Evolutionary conservation across 1,284 basidiomycete species (phyloP).

Genomic region (Psilocybe mexicana): DNA sequence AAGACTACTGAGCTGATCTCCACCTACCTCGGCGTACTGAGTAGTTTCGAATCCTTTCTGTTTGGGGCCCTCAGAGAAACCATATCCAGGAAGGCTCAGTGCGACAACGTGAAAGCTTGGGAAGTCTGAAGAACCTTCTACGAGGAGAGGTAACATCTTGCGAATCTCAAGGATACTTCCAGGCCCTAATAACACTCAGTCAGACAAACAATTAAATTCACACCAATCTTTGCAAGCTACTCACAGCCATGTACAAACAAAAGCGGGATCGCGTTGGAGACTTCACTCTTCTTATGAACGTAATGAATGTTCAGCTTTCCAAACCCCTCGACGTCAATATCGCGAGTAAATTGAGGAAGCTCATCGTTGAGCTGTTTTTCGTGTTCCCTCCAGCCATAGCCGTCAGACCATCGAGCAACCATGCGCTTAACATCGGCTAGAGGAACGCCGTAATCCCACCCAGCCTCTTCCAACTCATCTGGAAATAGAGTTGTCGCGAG

Average conservation of each 20-base stretch:
- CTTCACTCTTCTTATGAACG: conserved; percentile 46
- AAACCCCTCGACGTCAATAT: conserved; percentile 44
- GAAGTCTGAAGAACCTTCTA: conserved; percentile 37
- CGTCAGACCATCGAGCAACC: conserved; percentile 43
- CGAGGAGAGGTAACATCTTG: conserved; percentile 56
- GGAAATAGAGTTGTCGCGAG: conserved; percentile 43
- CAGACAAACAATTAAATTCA: too few relatives aligned
- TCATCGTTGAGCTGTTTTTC: conserved; percentile 46
- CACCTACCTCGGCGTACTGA: conserved; percentile 44
- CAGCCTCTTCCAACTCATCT: conserved; percentile 47
- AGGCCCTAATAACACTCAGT: conserved; percentile 46
- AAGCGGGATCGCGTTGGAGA: conserved; percentile 46
- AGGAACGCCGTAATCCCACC: conserved; percentile 48
- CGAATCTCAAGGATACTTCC: conserved; percentile 58
- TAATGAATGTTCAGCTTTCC: conserved; percentile 51
- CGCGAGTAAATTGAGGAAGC: conserved; percentile 49
- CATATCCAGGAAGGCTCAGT: conserved; percentile 53
- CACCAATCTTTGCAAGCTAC: neutral
- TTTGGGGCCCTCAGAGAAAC: conserved; percentile 49
- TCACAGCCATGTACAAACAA: conserved; percentile 50
- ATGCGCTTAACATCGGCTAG: conserved; percentile 45
- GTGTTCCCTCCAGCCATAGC: conserved; percentile 49
- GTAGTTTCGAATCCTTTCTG: conserved; percentile 31
- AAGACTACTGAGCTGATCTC: neutral
- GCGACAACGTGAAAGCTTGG: conserved; percentile 63